A percentile compares a stretch with the other conserved stretches of the same genome.
These are phyloP conservation scores for Aspergillus glaucus DNA, from an alignment of 2,329 filamentous ascomycete species.

Conservation along the genomic window DNA sequence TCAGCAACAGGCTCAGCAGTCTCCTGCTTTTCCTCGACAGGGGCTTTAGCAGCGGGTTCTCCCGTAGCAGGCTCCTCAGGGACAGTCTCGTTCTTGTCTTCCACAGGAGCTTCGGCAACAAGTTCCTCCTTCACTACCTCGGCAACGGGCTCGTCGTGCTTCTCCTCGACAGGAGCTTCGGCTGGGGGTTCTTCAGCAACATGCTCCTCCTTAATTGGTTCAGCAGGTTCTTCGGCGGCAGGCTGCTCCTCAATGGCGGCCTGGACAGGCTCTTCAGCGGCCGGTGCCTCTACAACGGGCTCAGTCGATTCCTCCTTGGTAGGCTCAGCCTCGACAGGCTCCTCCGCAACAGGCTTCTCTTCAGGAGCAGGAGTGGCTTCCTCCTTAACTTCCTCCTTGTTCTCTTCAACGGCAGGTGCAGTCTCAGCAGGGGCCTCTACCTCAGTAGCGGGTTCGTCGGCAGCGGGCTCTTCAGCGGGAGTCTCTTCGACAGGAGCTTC, in stretches of 20 bases:
- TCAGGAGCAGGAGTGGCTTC: conserved; percentile 2
- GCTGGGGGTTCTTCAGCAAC: conserved; percentile 1
- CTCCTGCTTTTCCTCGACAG: neutral
- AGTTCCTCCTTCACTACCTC: neutral
- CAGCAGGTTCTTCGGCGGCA: neutral
- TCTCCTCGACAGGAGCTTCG: neutral
- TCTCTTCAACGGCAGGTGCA: no score
- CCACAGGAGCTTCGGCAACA: no score
- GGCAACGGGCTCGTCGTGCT: neutral
- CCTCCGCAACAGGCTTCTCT: neutral
- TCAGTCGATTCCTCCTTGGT: conserved; percentile 2
- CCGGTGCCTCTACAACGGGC: neutral
- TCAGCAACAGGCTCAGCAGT: neutral
- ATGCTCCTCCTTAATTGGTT: no score
- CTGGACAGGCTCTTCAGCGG: neutral
- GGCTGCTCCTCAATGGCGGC: neutral
- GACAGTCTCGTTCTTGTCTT: neutral
- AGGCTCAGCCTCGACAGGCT: conserved; percentile 3
- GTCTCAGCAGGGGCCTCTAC: neutral
- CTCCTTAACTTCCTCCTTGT: neutral
- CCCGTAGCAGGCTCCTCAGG: neutral
- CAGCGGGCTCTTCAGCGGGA: neutral
- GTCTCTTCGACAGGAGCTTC: conserved; percentile 6
- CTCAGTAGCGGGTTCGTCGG: conserved; percentile 1
- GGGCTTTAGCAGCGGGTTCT: no score